Conservation (phyloP, 2,329 filamentous ascomycete species). For the Aaosphaeria pasadenensis region DNA sequence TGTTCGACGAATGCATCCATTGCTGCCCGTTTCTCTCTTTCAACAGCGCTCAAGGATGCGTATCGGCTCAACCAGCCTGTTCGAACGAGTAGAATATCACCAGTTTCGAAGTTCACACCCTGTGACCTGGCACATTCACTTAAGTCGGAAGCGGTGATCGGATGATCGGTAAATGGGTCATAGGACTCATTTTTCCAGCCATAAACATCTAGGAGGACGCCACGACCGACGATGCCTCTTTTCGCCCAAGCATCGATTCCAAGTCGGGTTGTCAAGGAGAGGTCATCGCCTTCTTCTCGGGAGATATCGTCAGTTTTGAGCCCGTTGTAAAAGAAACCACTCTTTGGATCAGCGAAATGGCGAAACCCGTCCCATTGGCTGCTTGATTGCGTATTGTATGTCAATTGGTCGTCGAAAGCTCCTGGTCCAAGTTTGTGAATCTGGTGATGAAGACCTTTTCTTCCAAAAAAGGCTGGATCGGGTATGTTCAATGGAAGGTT, state of each 20-base stretch:
- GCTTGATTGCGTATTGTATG: conserved; percentile 18
- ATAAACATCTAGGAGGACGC: conserved; percentile 54
- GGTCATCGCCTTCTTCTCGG: conserved; percentile 10
- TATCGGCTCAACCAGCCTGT: conserved; percentile 21
- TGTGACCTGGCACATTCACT: conserved; percentile 15
- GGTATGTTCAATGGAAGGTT: conserved; percentile 60
- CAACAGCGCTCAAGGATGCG: conserved; percentile 4
- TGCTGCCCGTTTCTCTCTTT: conserved; percentile 9
- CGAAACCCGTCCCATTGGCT: conserved; percentile 37
- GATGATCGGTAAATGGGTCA: conserved; percentile 17
- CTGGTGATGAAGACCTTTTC: conserved; percentile 49
- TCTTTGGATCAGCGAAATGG: conserved; percentile 30
- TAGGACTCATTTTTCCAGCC: conserved; percentile 15
- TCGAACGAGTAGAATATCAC: conserved; percentile 30
- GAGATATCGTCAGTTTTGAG: conserved; percentile 24
- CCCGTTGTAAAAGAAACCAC: conserved; percentile 29
- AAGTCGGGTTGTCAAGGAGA: conserved; percentile 17
- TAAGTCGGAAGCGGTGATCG: conserved; percentile 17
- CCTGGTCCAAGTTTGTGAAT: not conserved
- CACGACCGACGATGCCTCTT: conserved; percentile 55
- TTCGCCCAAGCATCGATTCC: conserved; percentile 46
- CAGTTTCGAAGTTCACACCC: conserved; percentile 16
- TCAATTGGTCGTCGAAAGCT: not conserved
- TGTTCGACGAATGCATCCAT: conserved; percentile 10
- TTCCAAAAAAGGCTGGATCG: conserved; percentile 53